Evolutionary conservation across 768 basidiomycete species (phyloP).

Genomic region (Lactarius indigo): DNA sequence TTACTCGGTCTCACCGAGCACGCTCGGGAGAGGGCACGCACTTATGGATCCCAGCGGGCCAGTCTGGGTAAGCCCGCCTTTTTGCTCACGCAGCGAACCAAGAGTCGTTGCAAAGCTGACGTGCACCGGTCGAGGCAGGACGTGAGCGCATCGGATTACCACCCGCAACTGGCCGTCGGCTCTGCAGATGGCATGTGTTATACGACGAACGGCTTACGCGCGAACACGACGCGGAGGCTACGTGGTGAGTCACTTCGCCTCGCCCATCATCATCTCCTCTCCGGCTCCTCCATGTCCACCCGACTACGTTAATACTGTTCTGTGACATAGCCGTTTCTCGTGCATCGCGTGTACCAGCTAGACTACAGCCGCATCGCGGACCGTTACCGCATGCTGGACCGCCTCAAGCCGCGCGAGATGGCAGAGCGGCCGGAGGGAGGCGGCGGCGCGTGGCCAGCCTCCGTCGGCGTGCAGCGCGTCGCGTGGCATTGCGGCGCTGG

Average conservation of each 20-base stretch:
- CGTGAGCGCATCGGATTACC: slow-evolving; percentile 74
- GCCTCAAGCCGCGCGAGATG: slow-evolving; percentile 68
- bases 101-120: neutral
- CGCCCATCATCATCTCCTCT: neutral
- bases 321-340: slow-evolving; percentile 61
- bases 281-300: neutral
- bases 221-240: slow-evolving; percentile 68
- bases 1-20: slow-evolving; percentile 65
- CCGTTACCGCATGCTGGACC: slow-evolving; percentile 86
- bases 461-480: slow-evolving; percentile 74
- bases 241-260: slow-evolving; percentile 49
- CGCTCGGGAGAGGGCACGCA: slow-evolving; percentile 70
- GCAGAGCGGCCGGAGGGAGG: slow-evolving; percentile 41
- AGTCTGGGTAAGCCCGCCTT: slow-evolving; percentile 63
- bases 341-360: slow-evolving; percentile 78
- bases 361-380: slow-evolving; percentile 77
- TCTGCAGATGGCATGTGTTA: slow-evolving; percentile 79
- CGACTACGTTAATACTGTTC: neutral
- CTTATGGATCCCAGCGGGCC: slow-evolving; percentile 75
- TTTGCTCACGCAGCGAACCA: neutral
- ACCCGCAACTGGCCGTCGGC: slow-evolving; percentile 79
- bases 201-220: slow-evolving; percentile 68
- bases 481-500: slow-evolving; percentile 81
- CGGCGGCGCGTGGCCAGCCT: slow-evolving; percentile 69
- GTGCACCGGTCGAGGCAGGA: slow-evolving; percentile 42